Base-by-base conservation (phyloP, 169 alveolate genomes). In the Plasmodium coatneyi region DNA sequence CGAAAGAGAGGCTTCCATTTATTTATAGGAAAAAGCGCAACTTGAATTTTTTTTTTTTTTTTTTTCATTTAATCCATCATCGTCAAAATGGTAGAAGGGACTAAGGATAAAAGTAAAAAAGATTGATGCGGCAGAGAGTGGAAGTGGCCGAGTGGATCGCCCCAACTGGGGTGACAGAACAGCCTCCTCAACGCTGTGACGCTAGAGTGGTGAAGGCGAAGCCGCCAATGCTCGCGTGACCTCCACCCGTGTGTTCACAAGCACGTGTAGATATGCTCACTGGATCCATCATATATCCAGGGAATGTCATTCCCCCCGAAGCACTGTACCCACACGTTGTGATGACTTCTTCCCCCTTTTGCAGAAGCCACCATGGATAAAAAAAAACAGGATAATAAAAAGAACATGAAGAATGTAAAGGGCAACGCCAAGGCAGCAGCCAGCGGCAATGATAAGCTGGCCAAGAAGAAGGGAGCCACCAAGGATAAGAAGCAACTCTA, bases 51-150 rank as follows among this genome's bases (percentile, higher is more conserved):
- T 32, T 32, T 43, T 79, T 32, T 32, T 36, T 39, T 39, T 34
- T 79, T 79, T 79, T 28, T 79, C 10, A 22, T 39, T 79, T 79
- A 6, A 39, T 16, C 28, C 2, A 43, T 43, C 34, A 36, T 39
- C 56, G 81, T 0, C 16, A 81, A 81, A 81, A 81, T 81, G 89
- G 89, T 81, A 25, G 76, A 81, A 36, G 78, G 70, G 22, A 54
- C 89, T 25, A 81, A 81, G 39, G 89, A 81, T 25, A 81, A 81
- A 81, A 81, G 89, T 81, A 52, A 81, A 54, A 52, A 81, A 36
- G 19, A 49, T 32, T 1, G 39, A 32, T 1, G 39, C 39, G 39
- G 39, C 39, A 32, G 39, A 32, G 39, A 32, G 39, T 46, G 56
- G 56, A 46, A 36, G 41, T 3, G 41, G 41, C 41, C 1, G 39